Evolutionary conservation across 208 protist genomes (phyloP), one percentile per base, ranked within the genome.

Genomic region (Leishmania amazonensis): DNA sequence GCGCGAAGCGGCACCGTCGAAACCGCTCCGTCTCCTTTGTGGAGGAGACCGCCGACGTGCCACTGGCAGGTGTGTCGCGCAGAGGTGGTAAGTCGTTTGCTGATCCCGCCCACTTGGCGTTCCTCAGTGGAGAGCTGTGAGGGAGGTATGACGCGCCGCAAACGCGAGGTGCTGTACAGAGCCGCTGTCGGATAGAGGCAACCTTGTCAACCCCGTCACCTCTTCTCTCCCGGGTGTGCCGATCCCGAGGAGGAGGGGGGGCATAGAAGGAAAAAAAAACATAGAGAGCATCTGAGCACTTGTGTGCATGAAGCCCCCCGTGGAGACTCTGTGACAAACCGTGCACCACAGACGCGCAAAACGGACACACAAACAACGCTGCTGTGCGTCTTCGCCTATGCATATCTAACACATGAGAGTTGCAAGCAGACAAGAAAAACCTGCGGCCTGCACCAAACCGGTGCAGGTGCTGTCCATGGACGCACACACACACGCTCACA

Each of bases 21-120:
- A 58, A 58, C 8, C 77, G 82, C 51, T 78, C 77, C 2, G 82
- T 85, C 5, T 85, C 82, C 2, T 85, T 85, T 68, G 72, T 31
- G 3, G 71, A 73, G 7, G 82, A 85, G 35, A 58, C 58, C 28
- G 19, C n/a, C 15, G 51, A 40, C n/a, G 35, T 45, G 11, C 28
- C 45, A 28, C 28, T 3, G 17, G 38, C 49, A 62, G 51, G 24
- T 42, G n/a, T 24, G 35, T 1, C 54, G 3, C 15, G 5, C 54
- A 28, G 42, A 21, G 53, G 51, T 47, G 8, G 54, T 47, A 78
- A 24, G 47, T 60, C 40, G n/a, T 65, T 45, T 31, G 57, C 57
- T 17, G 75, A 79, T 70, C 53, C 75, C 11, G 54, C 58, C 13
- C 75, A 79, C n/a, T 38, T 70, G 58, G 75, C 47, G 13, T 79